A percentile compares a stretch with the other conserved stretches of the same genome.
These are phyloP conservation scores for Bjerkandera adusta DNA, from an alignment of 1,284 basidiomycete species.

Conservation along the genomic window DNA sequence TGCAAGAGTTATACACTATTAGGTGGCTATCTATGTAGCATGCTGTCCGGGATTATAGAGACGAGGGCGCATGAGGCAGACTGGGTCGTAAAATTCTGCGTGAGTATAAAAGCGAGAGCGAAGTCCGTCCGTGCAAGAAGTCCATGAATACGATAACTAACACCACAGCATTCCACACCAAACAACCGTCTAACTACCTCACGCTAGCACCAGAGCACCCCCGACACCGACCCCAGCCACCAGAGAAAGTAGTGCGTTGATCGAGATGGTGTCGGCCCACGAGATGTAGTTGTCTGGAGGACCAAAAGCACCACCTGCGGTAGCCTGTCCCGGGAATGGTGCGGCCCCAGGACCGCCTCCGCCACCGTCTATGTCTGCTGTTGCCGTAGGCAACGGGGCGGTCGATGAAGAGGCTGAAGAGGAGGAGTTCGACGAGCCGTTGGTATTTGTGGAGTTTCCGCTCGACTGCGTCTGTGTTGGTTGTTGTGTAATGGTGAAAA, in stretches of 20 bases:
- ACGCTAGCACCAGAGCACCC: conserved; percentile 46
- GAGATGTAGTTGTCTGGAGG: conserved; percentile 64
- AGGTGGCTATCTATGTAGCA: background rate
- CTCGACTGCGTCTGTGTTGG: conserved; percentile 14
- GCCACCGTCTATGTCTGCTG: conserved; percentile 49
- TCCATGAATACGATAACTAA: conserved; percentile 9
- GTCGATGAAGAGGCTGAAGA: conserved; percentile 28
- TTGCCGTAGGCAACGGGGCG: conserved; percentile 52
- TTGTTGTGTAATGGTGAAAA: conserved; percentile 41
- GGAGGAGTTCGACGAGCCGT: conserved; percentile 26
- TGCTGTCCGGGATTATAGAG: no score
- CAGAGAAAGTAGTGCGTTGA: conserved; percentile 38
- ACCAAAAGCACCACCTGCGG: conserved; percentile 44
- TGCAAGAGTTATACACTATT: background rate
- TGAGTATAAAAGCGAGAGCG: conserved; percentile 10
- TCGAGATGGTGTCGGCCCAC: conserved; percentile 43
- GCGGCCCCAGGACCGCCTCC: conserved; percentile 46
- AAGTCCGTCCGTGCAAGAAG: conserved; percentile 11
- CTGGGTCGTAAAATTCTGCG: conserved; percentile 3
- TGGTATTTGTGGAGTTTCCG: conserved; percentile 19
- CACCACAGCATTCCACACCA: conserved; percentile 1
- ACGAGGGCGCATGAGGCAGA: no score
- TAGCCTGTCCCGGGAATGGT: conserved; percentile 44
- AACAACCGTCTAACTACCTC: conserved; percentile 17
- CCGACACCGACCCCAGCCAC: conserved; percentile 44